phyloP scores from a whole-genome alignment of 305 asterid species.

The Plantago coronopus region DNA sequence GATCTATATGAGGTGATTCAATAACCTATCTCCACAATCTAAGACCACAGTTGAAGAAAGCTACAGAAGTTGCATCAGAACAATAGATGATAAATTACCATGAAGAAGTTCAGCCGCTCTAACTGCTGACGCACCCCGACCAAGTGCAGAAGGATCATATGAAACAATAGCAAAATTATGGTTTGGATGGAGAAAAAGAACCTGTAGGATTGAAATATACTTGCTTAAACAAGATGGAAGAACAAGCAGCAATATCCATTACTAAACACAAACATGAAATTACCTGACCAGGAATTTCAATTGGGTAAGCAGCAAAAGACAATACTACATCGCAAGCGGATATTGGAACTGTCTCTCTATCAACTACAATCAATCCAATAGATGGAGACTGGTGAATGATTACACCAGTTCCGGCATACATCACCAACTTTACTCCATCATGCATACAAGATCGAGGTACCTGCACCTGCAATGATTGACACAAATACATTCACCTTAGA shows the following conservation, averaged over 20 bases:
- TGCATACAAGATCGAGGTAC: constrained; percentile 95
- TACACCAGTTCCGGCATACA: constrained; percentile 90
- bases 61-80: constrained; percentile 11
- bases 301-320: constrained; percentile 86
- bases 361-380: constrained; percentile 74
- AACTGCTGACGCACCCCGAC: constrained; percentile 73
- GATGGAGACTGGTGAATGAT: constrained; percentile 75
- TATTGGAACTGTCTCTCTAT: too few relatives aligned
- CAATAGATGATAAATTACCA: too few relatives aligned
- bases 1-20: neutral
- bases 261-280: constrained; percentile 20
- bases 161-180: constrained; percentile 94
- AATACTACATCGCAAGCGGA: too few relatives aligned
- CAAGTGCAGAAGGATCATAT: constrained; percentile 84
- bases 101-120: constrained; percentile 54
- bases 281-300: constrained; percentile 98
- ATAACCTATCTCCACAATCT: neutral
- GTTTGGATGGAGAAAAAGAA: constrained; percentile 92
- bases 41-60: constrained; percentile 1
- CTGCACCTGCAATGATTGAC: constrained; percentile 60
- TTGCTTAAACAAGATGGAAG: constrained; percentile 19
- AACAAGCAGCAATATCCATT: constrained; percentile 4
- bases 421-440: constrained; percentile 93
- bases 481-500: constrained; percentile 15
- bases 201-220: constrained; percentile 40